These are phyloP conservation scores for Fistulifera pelliculosa DNA, from an alignment of 108 stramenopile genomes.

Conservation along the genomic window DNA sequence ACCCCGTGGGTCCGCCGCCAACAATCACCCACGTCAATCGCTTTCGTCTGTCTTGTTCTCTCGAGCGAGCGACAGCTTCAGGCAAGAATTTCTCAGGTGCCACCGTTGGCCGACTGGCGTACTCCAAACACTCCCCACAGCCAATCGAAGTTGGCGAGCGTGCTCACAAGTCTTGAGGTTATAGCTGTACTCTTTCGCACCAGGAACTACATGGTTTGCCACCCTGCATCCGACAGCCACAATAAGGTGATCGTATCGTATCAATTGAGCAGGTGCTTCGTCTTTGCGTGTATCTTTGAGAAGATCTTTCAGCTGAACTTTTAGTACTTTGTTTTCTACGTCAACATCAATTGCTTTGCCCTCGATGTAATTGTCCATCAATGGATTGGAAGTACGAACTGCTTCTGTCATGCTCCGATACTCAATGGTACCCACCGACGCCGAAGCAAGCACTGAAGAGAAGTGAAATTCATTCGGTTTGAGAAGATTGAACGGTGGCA, in stretches of 20 bases:
- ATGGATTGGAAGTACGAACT: constrained; percentile 41
- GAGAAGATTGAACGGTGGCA: too few species aligned
- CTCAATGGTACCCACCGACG: constrained; percentile 61
- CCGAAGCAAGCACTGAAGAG: constrained; percentile 40
- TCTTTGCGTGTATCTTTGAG: constrained; percentile 21
- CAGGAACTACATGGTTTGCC: constrained; percentile 29
- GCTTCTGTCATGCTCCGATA: constrained; percentile 65
- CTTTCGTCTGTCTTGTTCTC: constrained; percentile 23
- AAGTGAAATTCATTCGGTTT: too few species aligned
- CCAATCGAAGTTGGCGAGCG: constrained; percentile 29
- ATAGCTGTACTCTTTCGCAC: constrained; percentile 20
- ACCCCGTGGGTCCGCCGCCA: constrained; percentile 69
- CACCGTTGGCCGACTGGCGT: constrained; percentile 43
- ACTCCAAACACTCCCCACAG: constrained; percentile 45
- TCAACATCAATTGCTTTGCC: constrained; percentile 35
- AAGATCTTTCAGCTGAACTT: constrained; percentile 36
- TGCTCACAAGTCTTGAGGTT: constrained; percentile 44
- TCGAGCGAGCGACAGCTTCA: not conserved
- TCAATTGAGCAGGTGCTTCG: constrained; percentile 10
- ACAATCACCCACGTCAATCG: constrained; percentile 43
- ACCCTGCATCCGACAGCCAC: constrained; percentile 41
- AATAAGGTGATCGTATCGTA: constrained; percentile 47
- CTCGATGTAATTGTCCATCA: constrained; percentile 42
- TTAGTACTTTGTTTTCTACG: constrained; percentile 23
- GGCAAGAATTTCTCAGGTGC: constrained; percentile 2